Conservation (phyloP, 495 filamentous ascomycete genomes). For the Pyrenula aspistea region DNA sequence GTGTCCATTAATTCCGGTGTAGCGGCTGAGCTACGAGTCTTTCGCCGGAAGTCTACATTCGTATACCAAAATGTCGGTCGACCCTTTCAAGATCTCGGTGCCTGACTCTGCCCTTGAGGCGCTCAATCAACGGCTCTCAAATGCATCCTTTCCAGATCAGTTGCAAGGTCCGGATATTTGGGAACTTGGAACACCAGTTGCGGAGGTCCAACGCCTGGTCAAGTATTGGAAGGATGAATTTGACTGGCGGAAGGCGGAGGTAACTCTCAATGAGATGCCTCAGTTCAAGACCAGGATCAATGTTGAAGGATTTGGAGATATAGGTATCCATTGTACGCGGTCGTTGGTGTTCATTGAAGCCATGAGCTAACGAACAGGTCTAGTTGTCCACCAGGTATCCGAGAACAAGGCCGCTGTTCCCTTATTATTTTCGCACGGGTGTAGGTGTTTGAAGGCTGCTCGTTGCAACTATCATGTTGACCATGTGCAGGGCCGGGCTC, state of each 20-base stretch:
- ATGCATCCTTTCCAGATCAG: slow-evolving; percentile 32
- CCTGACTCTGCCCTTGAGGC: slow-evolving; percentile 23
- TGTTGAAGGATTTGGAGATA: slow-evolving; percentile 25
- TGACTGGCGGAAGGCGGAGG: slow-evolving; percentile 35
- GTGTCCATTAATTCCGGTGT: too few relatives aligned
- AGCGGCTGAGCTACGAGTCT: too few relatives aligned
- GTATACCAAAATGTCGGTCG: slow-evolving; percentile 1
- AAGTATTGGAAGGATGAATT: slow-evolving; percentile 32
- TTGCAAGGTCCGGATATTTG: slow-evolving; percentile 26
- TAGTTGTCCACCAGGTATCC: slow-evolving; percentile 31
- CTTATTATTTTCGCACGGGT: slow-evolving; percentile 50
- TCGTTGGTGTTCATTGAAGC: background rate
- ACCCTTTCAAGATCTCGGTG: slow-evolving; percentile 28
- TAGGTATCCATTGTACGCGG: slow-evolving; percentile 30
- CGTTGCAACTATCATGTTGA: background rate
- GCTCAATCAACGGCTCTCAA: slow-evolving; percentile 28
- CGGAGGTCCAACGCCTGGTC: slow-evolving; percentile 31
- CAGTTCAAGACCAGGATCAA: slow-evolving; percentile 21
- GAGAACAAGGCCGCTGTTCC: slow-evolving; percentile 37
- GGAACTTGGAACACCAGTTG: slow-evolving; percentile 35
- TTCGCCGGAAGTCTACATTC: background rate
- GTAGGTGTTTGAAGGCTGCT: slow-evolving; percentile 13
- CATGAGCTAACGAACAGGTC: background rate
- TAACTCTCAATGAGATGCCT: slow-evolving; percentile 26
- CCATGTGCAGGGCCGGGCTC: slow-evolving; percentile 50